Percentiles rank a stretch among this genome's conserved stretches.
Evolutionary conservation across 257 asterid species (phyloP).

Genomic region (Solanum pennellii): DNA sequence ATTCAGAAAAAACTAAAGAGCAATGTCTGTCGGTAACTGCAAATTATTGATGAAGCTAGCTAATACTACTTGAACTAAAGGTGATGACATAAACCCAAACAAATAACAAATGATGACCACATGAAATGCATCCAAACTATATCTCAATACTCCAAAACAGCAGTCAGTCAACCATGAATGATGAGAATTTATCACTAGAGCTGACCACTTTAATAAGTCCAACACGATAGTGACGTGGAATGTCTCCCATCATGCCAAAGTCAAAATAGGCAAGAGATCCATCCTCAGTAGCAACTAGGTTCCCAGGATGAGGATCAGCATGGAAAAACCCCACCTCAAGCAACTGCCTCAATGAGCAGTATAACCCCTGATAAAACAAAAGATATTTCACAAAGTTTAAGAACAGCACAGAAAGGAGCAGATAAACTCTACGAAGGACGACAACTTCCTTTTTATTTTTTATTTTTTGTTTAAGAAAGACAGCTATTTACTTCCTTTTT

Average conservation of each 20-base stretch:
- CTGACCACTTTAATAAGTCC: slow-evolving; percentile 94
- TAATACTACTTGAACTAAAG: background rate
- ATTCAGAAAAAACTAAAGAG: background rate
- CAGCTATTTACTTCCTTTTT: background rate
- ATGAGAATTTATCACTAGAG: background rate
- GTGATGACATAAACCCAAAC: background rate
- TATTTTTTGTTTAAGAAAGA: background rate
- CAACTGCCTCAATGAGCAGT: slow-evolving; percentile 91
- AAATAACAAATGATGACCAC: background rate
- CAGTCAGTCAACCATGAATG: background rate
- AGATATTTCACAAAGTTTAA: background rate
- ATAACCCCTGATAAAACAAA: slow-evolving; percentile 50
- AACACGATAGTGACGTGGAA: slow-evolving; percentile 92
- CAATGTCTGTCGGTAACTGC: background rate
- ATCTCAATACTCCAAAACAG: background rate
- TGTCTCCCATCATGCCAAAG: slow-evolving; percentile 99
- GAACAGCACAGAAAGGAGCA: background rate
- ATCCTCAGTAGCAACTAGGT: slow-evolving; percentile 77
- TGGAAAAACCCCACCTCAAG: slow-evolving; percentile 98
- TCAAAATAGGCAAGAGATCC: slow-evolving; percentile 97
- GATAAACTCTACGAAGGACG: background rate
- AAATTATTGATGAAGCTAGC: background rate
- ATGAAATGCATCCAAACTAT: background rate
- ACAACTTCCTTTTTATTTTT: background rate
- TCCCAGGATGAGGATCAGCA: slow-evolving; percentile 99